These are phyloP conservation scores for Penicillium sp. DNA, from an alignment of 2,329 filamentous ascomycete species.

Conservation along the genomic window DNA sequence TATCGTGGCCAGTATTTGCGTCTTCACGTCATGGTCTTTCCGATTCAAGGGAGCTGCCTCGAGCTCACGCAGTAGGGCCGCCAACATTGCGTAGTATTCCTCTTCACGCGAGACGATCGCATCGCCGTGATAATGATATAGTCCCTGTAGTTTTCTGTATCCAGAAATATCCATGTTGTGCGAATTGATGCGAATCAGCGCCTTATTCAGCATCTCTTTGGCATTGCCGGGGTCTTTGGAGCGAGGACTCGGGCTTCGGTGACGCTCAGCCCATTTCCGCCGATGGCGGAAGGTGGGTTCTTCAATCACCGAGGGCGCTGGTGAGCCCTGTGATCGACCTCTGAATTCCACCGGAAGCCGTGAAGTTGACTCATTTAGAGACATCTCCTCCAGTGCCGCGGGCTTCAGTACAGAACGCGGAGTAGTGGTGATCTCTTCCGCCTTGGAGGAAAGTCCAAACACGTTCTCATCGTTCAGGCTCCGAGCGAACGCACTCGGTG, in stretches of 20 bases:
- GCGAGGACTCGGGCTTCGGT: slow-evolving; percentile 33
- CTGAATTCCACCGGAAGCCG: slow-evolving; percentile 12
- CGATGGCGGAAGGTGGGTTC: slow-evolving; percentile 23
- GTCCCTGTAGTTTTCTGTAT: slow-evolving; percentile 38
- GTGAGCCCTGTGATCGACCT: slow-evolving; percentile 9
- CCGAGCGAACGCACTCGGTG: background rate
- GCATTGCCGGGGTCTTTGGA: slow-evolving; percentile 36
- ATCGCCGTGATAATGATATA: slow-evolving; percentile 34
- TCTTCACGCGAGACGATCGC: slow-evolving; percentile 30
- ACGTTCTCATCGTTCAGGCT: slow-evolving; percentile 24
- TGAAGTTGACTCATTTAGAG: slow-evolving; percentile 31
- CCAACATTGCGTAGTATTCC: slow-evolving; percentile 34
- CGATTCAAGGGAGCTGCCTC: slow-evolving; percentile 28
- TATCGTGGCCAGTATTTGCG: slow-evolving; percentile 39
- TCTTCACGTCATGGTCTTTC: slow-evolving; percentile 34
- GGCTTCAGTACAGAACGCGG: slow-evolving; percentile 21
- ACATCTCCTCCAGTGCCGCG: slow-evolving; percentile 35
- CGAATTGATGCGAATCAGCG: slow-evolving; percentile 30
- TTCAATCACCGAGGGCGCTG: slow-evolving; percentile 11
- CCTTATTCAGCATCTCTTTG: slow-evolving; percentile 35
- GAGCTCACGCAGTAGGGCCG: slow-evolving; percentile 34
- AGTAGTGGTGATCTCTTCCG: slow-evolving; percentile 13
- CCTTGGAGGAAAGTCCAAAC: slow-evolving; percentile 10
- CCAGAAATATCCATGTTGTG: slow-evolving; percentile 37
- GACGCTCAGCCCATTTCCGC: slow-evolving; percentile 32